These are phyloP conservation scores for Tylopilus sp. DNA, from an alignment of 768 basidiomycete genomes.

Conservation along the genomic window DNA sequence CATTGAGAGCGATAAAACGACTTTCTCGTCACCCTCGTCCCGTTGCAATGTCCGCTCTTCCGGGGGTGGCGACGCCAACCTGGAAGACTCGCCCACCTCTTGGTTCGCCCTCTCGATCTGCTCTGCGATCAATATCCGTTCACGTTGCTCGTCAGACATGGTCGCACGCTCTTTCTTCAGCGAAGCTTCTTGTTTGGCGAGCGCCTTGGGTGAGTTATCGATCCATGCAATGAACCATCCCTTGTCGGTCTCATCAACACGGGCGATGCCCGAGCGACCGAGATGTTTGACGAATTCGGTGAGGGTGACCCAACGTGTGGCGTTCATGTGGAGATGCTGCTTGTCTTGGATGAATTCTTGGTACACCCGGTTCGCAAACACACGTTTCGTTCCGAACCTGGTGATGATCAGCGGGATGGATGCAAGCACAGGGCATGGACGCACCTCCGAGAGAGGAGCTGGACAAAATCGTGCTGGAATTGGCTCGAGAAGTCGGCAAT, in stretches of 20 bases:
- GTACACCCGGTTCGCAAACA: constrained; percentile 92
- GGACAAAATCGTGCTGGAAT: constrained; percentile 93
- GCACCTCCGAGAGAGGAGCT: constrained; percentile 78
- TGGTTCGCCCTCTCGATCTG: constrained; percentile 89
- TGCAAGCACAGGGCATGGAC: constrained; percentile 13
- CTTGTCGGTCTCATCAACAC: constrained; percentile 98
- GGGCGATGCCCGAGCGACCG: constrained; percentile 78
- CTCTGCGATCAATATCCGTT: constrained; percentile 83
- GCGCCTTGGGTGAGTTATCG: constrained; percentile 90
- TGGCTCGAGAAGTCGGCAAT: constrained; percentile 85
- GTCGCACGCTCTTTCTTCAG: background rate
- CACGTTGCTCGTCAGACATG: constrained; percentile 78
- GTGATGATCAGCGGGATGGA: background rate
- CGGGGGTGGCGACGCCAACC: constrained; percentile 35
- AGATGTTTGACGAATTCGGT: constrained; percentile 94
- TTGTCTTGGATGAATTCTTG: constrained; percentile 98
- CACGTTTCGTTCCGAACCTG: constrained; percentile 92
- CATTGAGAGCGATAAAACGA: constrained; percentile 48
- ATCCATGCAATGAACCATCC: constrained; percentile 98
- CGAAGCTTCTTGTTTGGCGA: constrained; percentile 84
- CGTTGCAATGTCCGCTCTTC: constrained; percentile 63
- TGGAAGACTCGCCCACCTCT: constrained; percentile 22
- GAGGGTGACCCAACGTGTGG: constrained; percentile 96
- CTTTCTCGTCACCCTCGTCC: constrained; percentile 52
- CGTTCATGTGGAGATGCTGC: constrained; percentile 94